Conservation (phyloP, 371 early-diverging fungal genomes). For the Saksenaea oblongispora region DNA sequence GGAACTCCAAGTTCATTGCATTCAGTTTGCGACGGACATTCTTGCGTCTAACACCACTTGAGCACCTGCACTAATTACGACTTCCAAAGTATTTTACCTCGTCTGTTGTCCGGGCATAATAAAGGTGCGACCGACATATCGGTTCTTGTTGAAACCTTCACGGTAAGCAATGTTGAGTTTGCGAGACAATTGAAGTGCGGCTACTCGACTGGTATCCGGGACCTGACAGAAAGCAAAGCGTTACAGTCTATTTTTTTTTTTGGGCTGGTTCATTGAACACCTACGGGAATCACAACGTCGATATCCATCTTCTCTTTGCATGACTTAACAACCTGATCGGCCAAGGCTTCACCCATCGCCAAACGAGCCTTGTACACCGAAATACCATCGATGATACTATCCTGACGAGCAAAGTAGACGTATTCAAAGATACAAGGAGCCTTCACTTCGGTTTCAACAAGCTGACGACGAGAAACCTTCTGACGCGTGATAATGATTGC, state of each 20-base stretch:
- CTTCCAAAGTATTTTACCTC: slow-evolving; percentile 10
- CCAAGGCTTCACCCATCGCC: slow-evolving; percentile 96
- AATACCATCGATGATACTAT: slow-evolving; percentile 96
- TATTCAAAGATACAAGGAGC: slow-evolving; percentile 98
- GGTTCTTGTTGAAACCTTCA: slow-evolving; percentile 98
- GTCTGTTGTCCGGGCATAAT: slow-evolving; percentile 98
- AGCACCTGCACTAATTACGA: neutral
- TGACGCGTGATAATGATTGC: slow-evolving; percentile 86
- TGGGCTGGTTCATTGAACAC: slow-evolving; percentile 10
- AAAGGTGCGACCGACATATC: slow-evolving; percentile 97
- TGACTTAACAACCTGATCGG: slow-evolving; percentile 69
- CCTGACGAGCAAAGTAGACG: slow-evolving; percentile 98
- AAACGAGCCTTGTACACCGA: slow-evolving; percentile 97
- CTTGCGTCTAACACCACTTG: slow-evolving; percentile 67
- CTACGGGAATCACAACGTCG: slow-evolving; percentile 96
- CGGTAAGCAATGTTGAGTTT: slow-evolving; percentile 86
- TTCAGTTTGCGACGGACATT: slow-evolving; percentile 97
- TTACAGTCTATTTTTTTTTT: neutral
- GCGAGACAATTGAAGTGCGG: slow-evolving; percentile 90
- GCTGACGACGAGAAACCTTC: slow-evolving; percentile 65
- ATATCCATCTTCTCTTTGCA: slow-evolving; percentile 80
- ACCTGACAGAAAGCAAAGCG: slow-evolving; percentile 49
- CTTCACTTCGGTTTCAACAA: slow-evolving; percentile 58
- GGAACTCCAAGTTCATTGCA: slow-evolving; percentile 95
- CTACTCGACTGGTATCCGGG: slow-evolving; percentile 94